Evolutionary conservation across 1,284 basidiomycete genomes (phyloP), one percentile per base, ranked within the genome.

Genomic region (Boletellus sp.): DNA sequence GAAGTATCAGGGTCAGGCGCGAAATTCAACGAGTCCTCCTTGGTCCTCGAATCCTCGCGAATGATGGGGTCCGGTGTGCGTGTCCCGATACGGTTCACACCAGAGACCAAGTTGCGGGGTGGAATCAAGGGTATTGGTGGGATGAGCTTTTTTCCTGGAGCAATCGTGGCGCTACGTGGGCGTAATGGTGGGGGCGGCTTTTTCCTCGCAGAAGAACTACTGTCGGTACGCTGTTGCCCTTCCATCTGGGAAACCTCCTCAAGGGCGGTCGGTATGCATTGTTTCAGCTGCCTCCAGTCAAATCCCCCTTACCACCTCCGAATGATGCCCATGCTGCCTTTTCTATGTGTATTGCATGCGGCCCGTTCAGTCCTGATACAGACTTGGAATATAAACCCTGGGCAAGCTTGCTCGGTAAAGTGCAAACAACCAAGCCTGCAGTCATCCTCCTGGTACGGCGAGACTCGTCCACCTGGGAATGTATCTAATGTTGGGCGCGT

Each of bases 181-280:
- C 82, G 82, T 62, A 98, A 98, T 67, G 94, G 93, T 2, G 92
- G 93, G 1, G 94, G 91, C 5, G 86, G 83, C 3, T 85, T 83
- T 67, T 99, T 97, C 66, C 77, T 85, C 15, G 94, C 89, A 0
- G 82, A 83, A 24, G 93, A 98, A 64, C 77, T 97, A 13, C 69
- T 97, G 35, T 76, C 86, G 60, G 93, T 89, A 57, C 52, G 75
- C 66, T 18, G 18, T 49, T 2, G 22, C 26, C 5, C 16, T 5
- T 19, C 18, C 37, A 24, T 35, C 18, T 19, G 15, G 5, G 16
- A 15, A 28, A 11, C 26, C 7, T 45, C 12, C 18, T 39, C 33
- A 12, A 44, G n/a, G 39, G 15, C n/a, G 44, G 51, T 24, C 26
- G 40, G 11, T 43, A 35, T 44, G n/a, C 19, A 19, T 43, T 44